These are phyloP conservation scores for Pleurotus eryngii DNA, from an alignment of 768 basidiomycete genomes.

Conservation along the genomic window DNA sequence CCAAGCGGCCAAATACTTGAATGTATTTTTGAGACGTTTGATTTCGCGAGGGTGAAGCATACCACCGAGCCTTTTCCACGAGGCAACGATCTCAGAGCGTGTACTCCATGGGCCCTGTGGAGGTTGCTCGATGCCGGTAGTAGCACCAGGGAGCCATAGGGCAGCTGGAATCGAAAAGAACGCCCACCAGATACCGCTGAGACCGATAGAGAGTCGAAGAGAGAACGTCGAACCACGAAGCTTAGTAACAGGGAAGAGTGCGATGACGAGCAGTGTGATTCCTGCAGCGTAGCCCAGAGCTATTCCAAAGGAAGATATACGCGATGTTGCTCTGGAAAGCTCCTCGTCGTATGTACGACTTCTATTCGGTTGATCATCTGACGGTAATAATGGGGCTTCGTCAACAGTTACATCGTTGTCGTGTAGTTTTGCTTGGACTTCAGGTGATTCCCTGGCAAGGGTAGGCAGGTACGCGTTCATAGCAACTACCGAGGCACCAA, in stretches of 20 bases:
- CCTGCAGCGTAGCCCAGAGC: conserved; percentile 86
- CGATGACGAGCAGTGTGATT: conserved; percentile 68
- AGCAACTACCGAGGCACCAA: conserved; percentile 84
- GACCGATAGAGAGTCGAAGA: conserved; percentile 77
- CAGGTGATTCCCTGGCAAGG: conserved; percentile 63
- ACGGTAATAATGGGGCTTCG: conserved; percentile 34
- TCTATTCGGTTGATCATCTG: conserved; percentile 13
- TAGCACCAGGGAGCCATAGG: conserved; percentile 59
- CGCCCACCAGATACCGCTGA: conserved; percentile 89
- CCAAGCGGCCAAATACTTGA: conserved; percentile 90
- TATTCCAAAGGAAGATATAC: conserved; percentile 82
- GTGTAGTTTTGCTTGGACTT: conserved; percentile 37
- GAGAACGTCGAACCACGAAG: conserved; percentile 76
- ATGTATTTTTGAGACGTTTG: conserved; percentile 74
- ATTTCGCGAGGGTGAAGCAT: conserved; percentile 79
- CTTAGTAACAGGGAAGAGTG: conserved; percentile 73
- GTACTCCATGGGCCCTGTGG: conserved; percentile 38
- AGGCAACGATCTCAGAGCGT: conserved; percentile 50
- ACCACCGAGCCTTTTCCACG: conserved; percentile 72
- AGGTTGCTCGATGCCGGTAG: conserved; percentile 15
- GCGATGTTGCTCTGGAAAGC: conserved; percentile 73
- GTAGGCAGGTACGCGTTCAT: conserved; percentile 86
- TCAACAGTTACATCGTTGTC: conserved; percentile 17
- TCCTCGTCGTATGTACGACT: conserved; percentile 41
- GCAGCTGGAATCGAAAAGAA: conserved; percentile 77